Evolutionary conservation across 1,284 basidiomycete species (phyloP), one percentile per base, ranked within the genome.

Genomic region (Cutaneotrichosporon mucoides): DNA sequence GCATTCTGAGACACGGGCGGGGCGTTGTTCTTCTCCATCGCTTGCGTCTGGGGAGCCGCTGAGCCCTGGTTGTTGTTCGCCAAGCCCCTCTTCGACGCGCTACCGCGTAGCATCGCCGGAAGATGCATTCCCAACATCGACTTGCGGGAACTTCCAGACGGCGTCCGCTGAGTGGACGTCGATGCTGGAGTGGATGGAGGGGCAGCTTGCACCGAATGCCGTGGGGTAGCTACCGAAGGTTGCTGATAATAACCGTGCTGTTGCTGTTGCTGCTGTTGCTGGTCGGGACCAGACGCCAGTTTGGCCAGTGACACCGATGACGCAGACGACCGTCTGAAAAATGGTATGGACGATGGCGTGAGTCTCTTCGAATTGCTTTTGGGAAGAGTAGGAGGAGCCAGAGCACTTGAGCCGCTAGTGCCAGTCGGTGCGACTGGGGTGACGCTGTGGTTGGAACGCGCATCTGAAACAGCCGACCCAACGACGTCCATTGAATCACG

Each of bases 261-360:
- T 13, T 48, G 46, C 6, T 24, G 46, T 7, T 48, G 34, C 24
- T 48, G 34, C 11, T 48, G 33, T 11, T 36, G 46, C 9, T 37
- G 34, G n/a, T 58, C 57, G 33, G 63, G 57, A 13, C 60, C 57
- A 33, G 67, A 50, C 11, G 65, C 55, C 7, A 62, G 52, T 40
- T 68, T 62, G 51, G 68, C 56, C 12, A 64, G 53, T 12, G 66
- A 59, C 1, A 59, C 63, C 2, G 90, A 92, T 67, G 92, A 89
- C 1, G 91, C 93, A 15, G 92, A 92, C 1, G 91, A 90, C 15
- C 93, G 88, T 44, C 92, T 85, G 82, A 96, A 96, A 79, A 97
- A 97, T 1, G 93, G 94, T 64, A 97, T 96, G 7, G 91, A 90
- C 12, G 91, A 94, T 0, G 93, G 93, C 0, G 93, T 95, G 51